Percentiles rank a stretch among this genome's conserved stretches.
Evolutionary conservation across 1,284 basidiomycete genomes (phyloP).

Genomic region (Pholiota adiposa): DNA sequence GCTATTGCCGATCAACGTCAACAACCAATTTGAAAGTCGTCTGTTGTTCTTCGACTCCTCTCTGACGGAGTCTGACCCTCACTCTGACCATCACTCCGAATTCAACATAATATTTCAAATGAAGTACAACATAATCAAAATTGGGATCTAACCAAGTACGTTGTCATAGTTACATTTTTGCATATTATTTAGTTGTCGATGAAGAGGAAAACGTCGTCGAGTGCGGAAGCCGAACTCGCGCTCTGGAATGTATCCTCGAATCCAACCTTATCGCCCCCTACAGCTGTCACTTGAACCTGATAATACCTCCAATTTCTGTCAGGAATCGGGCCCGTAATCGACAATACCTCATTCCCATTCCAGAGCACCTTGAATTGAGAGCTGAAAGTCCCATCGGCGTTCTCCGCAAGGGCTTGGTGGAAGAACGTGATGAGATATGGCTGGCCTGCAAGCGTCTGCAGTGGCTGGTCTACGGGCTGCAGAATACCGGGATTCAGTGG

Average conservation of each 20-base stretch:
- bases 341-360: neutral
- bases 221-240: neutral
- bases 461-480: neutral
- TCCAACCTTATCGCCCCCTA: neutral
- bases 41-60: no score
- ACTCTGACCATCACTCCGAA: no score
- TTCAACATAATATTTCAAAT: no score
- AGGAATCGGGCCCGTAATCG: neutral
- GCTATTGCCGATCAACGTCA: no score
- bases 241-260: neutral
- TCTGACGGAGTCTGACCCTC: no score
- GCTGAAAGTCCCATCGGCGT: neutral
- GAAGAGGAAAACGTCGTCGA: conserved; percentile 3
- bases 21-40: no score
- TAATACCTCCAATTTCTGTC: conserved; percentile 1
- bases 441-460: neutral
- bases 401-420: neutral
- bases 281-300: neutral
- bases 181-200: neutral
- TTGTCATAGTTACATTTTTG: no score
- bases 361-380: neutral
- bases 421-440: conserved; percentile 2
- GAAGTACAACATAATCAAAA: no score
- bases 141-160: no score
- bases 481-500: neutral